These are phyloP conservation scores for Orbilia quercus DNA, from an alignment of 2,329 filamentous ascomycete species.

Conservation along the genomic window DNA sequence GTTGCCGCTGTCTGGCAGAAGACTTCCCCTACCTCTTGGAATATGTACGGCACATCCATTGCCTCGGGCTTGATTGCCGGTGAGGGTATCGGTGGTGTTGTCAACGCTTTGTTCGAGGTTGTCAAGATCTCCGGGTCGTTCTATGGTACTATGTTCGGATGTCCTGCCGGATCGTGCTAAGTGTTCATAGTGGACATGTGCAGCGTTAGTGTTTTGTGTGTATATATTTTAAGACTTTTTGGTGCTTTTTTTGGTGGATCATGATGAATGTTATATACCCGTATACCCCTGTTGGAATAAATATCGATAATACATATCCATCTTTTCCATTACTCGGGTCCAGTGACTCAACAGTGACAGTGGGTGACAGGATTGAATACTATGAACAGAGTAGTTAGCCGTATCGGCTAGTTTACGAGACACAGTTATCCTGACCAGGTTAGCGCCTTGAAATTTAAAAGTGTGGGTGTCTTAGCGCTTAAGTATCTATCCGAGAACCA, in stretches of 20 bases:
- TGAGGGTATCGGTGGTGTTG: constrained; percentile 57
- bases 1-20: constrained; percentile 53
- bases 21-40: constrained; percentile 45
- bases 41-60: constrained; percentile 55
- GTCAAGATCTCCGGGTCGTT: constrained; percentile 51
- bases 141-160: constrained; percentile 45
- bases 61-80: constrained; percentile 57
- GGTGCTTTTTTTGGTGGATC: background rate
- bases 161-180: constrained; percentile 35
- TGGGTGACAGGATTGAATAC: no score
- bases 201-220: background rate
- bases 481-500: no score
- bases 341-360: no score
- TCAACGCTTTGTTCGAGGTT: constrained; percentile 57
- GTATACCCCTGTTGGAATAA: background rate
- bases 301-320: no score
- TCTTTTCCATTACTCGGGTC: no score
- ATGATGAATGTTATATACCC: background rate
- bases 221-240: constrained; percentile 6
- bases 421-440: no score
- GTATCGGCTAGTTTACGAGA: no score
- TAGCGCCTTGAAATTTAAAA: no score
- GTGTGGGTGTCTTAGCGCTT: no score
- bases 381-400: no score
- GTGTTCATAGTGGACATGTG: constrained; percentile 1